Percentiles rank a stretch among this genome's conserved stretches.
Evolutionary conservation across 805 yeast species (phyloP).

Genomic region (Wickerhamia fluorescens): DNA sequence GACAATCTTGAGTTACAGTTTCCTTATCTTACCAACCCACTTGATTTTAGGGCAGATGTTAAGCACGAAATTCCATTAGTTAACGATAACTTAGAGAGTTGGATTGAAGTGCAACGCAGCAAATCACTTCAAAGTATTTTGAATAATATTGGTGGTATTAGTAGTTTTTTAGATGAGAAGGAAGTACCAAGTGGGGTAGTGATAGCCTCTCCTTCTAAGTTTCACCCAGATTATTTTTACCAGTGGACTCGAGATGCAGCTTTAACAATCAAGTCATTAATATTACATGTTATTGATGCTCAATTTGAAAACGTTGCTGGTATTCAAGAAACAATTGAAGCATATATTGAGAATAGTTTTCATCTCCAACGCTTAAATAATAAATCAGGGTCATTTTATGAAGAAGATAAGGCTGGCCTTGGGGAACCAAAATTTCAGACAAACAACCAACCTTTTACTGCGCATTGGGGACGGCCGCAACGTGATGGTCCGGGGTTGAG

Average conservation of each 20-base stretch:
- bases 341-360: constrained; percentile 54
- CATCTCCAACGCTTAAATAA: constrained; percentile 61
- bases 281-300: constrained; percentile 45
- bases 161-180: constrained; percentile 18
- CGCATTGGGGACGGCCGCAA: constrained; percentile 91
- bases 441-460: constrained; percentile 55
- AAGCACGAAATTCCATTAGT: no score
- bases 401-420: constrained; percentile 41
- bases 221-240: constrained; percentile 71
- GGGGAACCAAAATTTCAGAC: constrained; percentile 89
- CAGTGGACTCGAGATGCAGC: constrained; percentile 94
- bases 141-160: constrained; percentile 49
- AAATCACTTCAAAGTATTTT: constrained; percentile 41
- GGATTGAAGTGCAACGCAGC: constrained; percentile 41
- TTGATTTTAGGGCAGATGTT: no score
- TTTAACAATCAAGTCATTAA: constrained; percentile 60
- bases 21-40: no score
- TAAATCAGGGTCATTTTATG: constrained; percentile 56
- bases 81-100: constrained; percentile 38
- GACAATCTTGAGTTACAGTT: no score
- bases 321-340: constrained; percentile 35
- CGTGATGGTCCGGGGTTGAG: constrained; percentile 91
- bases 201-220: constrained; percentile 75
- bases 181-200: constrained; percentile 60
- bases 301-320: constrained; percentile 12